Percentiles rank a stretch among this genome's conserved stretches.
Conservation (phyloP, 1,139 yeast genomes). For the Taphrina deformans region DNA sequence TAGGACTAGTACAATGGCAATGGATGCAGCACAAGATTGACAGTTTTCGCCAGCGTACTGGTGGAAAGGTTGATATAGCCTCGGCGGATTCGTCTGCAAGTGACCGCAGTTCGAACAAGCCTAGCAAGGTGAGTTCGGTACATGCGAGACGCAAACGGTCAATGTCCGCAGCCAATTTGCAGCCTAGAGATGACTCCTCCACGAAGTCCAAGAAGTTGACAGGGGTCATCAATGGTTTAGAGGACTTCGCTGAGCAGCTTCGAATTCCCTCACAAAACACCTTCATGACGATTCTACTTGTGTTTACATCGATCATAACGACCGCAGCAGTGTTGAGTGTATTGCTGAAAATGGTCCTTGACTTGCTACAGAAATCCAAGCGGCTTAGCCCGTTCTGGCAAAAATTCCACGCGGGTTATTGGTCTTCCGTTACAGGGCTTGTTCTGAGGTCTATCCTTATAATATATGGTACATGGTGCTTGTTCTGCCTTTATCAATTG, state of each 20-base stretch:
- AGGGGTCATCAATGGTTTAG: constrained; percentile 42
- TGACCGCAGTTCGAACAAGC: constrained; percentile 39
- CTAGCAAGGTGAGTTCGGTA: not conserved
- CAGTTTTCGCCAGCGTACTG: constrained; percentile 42
- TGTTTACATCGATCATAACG: constrained; percentile 44
- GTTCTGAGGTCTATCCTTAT: constrained; percentile 43
- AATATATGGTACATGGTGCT: constrained; percentile 45
- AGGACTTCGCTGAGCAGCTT: constrained; percentile 43
- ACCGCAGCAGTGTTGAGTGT: constrained; percentile 41
- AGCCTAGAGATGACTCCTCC: not conserved
- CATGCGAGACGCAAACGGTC: not conserved
- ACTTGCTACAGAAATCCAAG: constrained; percentile 38
- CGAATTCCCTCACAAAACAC: constrained; percentile 45
- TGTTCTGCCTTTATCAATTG: constrained; percentile 45
- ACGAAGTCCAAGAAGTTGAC: not conserved
- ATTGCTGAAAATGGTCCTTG: constrained; percentile 41
- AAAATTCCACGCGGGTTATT: constrained; percentile 42
- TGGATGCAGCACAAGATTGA: constrained; percentile 44
- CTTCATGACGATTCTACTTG: constrained; percentile 44
- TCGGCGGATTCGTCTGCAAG: constrained; percentile 37
- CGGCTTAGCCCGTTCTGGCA: constrained; percentile 39
- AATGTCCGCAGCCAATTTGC: not conserved
- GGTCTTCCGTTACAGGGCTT: constrained; percentile 40
- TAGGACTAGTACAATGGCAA: constrained; percentile 44
- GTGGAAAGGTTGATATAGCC: constrained; percentile 43